Base-by-base conservation (phyloP, 2,329 filamentous ascomycete genomes). In the Aspergillus amoenus region DNA sequence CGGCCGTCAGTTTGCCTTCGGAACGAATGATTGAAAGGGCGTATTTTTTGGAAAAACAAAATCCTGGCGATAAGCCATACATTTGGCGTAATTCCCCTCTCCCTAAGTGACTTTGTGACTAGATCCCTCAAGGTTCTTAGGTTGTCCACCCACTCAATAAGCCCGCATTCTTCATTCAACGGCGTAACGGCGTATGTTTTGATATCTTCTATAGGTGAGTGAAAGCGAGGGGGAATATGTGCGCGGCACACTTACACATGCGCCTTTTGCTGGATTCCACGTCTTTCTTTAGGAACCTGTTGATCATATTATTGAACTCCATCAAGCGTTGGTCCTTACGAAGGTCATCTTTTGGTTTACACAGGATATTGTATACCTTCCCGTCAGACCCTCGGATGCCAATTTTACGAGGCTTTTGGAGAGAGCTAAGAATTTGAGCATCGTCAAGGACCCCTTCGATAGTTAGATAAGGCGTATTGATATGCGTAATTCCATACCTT, bases 261-360 rank as follows among this genome's bases (percentile, higher is more conserved):
- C 94, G 90, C 15, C 94, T 86, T 71, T 91, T 89, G 73, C 90
- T 95, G 15, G 92, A 90, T 70, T 97, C 93, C 2, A 93, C 88
- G 68, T 97, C 93, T 60, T 90, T 87, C 70, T 97, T 96, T 56
- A 99, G 78, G 3, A 93, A 91, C 58, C 94, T 85, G 72, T 99
- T 99, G 79, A 99, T 97, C 85, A 97, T 94, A 45, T 89, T 87
- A 72, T 97, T 99, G 80, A 99, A 99, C 71, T 99, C 95, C 93
- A 99, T 99, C 18, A 99, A 86, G 51, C 94, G 91, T 73, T 97
- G 93, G 68, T 99, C 95, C 64, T 96, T 99, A 50, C 94, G 89
- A 22, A 99, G 83, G 72, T 99, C 95, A 71, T 99, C 94, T 73
- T 97, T 97, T 8, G 94, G 95, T 70, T 99, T 99, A 79, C 96